Conservation (phyloP, 768 basidiomycete genomes). For the Inosperma sp. region DNA sequence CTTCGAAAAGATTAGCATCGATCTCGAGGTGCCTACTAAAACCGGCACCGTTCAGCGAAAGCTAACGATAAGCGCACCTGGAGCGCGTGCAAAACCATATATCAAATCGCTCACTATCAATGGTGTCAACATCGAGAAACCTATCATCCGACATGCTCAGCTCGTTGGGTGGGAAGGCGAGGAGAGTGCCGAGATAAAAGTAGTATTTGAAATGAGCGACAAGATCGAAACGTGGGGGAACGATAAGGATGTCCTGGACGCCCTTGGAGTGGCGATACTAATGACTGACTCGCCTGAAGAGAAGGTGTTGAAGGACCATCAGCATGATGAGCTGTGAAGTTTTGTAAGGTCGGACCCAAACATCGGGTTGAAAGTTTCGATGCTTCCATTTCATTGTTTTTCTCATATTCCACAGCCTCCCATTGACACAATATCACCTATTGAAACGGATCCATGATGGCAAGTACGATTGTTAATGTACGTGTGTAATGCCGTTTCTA, state of each 20-base stretch:
- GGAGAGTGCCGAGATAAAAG: not conserved
- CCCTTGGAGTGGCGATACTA: constrained; percentile 8
- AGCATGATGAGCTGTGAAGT: constrained; percentile 2
- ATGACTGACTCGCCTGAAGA: not conserved
- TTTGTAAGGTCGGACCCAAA: not conserved
- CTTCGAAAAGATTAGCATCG: constrained; percentile 49
- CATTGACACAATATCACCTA: too few relatives aligned
- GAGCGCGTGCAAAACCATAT: constrained; percentile 57
- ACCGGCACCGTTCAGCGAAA: constrained; percentile 15
- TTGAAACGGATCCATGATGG: too few relatives aligned
- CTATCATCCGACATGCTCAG: constrained; percentile 58
- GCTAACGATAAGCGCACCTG: constrained; percentile 51
- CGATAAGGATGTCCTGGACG: constrained; percentile 20
- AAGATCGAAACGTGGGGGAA: constrained; percentile 33
- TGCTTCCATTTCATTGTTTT: too few relatives aligned
- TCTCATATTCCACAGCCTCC: too few relatives aligned
- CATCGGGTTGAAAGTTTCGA: too few relatives aligned
- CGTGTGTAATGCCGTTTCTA: too few relatives aligned
- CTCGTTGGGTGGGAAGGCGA: constrained; percentile 49
- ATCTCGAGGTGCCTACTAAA: constrained; percentile 31
- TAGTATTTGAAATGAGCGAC: constrained; percentile 64
- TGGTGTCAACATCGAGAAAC: constrained; percentile 37
- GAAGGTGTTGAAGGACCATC: not conserved
- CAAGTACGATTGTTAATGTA: too few relatives aligned
- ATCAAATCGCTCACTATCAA: constrained; percentile 57